Conservation (phyloP, 768 basidiomycete species). For the Termitomyces sp. region DNA sequence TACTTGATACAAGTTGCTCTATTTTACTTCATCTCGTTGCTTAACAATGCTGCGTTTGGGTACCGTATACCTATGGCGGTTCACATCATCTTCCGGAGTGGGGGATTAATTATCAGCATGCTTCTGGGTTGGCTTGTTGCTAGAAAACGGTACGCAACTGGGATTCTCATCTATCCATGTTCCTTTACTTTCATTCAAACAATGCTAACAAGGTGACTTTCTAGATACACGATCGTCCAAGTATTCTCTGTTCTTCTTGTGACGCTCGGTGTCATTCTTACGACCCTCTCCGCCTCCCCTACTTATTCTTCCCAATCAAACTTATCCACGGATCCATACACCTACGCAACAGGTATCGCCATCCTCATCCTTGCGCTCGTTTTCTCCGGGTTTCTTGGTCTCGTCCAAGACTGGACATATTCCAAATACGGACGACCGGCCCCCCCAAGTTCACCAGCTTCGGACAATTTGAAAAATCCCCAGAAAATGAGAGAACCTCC, state of each 20-base stretch:
- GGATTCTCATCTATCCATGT: neutral
- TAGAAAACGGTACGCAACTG: constrained; percentile 53
- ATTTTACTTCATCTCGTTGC: constrained; percentile 73
- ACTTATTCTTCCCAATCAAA: constrained; percentile 15
- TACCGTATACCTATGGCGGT: constrained; percentile 87
- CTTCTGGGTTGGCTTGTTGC: constrained; percentile 69
- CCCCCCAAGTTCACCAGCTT: constrained; percentile 13
- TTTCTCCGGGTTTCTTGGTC: constrained; percentile 77
- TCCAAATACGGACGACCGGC: constrained; percentile 34
- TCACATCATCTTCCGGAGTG: constrained; percentile 93
- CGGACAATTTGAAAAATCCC: neutral
- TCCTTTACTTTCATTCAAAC: neutral
- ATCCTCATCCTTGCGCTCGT: constrained; percentile 78
- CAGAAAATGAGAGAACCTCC: constrained; percentile 6
- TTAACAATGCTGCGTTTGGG: constrained; percentile 92
- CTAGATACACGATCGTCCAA: constrained; percentile 65
- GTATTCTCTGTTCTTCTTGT: constrained; percentile 77
- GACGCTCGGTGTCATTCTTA: constrained; percentile 73
- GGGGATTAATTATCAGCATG: constrained; percentile 84
- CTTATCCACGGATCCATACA: constrained; percentile 26
- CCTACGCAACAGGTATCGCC: constrained; percentile 69
- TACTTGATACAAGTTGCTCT: constrained; percentile 82
- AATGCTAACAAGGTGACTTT: neutral
- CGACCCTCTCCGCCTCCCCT: constrained; percentile 75
- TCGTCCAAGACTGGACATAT: constrained; percentile 84